Evolutionary conservation across 2,329 filamentous ascomycete genomes (phyloP).

Genomic region (Harringtonia lauricola): DNA sequence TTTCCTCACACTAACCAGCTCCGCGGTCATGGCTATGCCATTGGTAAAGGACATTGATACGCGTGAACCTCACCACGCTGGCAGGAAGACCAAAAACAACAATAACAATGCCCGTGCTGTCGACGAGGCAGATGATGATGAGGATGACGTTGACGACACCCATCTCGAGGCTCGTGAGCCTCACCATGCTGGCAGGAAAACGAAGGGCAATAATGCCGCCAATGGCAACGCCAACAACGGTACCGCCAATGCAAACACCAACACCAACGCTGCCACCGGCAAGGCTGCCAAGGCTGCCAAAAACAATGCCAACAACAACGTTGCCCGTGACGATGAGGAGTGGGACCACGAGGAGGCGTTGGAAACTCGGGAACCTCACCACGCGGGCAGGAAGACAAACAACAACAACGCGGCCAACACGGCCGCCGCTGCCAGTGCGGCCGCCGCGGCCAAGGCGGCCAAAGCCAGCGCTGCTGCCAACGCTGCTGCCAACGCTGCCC

Average conservation of each 20-base stretch:
- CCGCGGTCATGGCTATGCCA: slow-evolving; percentile 14
- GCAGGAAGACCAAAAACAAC: slow-evolving; percentile 12
- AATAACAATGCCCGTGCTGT: slow-evolving; percentile 4
- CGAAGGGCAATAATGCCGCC: slow-evolving; percentile 7
- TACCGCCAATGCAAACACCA: slow-evolving; percentile 2
- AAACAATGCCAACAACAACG: slow-evolving; percentile 8
- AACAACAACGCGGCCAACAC: not conserved
- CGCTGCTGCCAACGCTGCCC: not conserved
- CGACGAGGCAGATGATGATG: not conserved
- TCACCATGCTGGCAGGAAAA: slow-evolving; percentile 7
- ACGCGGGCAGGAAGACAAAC: slow-evolving; percentile 3
- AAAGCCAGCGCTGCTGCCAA: slow-evolving; percentile 5
- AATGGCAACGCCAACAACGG: not conserved
- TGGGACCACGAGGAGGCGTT: not conserved
- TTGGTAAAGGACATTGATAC: slow-evolving; percentile 7
- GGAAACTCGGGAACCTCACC: slow-evolving; percentile 9
- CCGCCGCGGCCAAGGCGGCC: slow-evolving; percentile 5
- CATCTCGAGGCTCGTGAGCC: slow-evolving; percentile 5
- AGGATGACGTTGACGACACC: slow-evolving; percentile 1
- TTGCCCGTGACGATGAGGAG: not conserved
- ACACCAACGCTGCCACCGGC: not conserved
- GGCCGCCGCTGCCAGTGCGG: no score
- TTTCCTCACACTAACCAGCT: slow-evolving; percentile 17
- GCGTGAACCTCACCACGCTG: slow-evolving; percentile 15
- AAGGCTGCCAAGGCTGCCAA: slow-evolving; percentile 5